Conservation (phyloP, 192 early-diverging fungal species). For the Entophlyctis luteolus region DNA sequence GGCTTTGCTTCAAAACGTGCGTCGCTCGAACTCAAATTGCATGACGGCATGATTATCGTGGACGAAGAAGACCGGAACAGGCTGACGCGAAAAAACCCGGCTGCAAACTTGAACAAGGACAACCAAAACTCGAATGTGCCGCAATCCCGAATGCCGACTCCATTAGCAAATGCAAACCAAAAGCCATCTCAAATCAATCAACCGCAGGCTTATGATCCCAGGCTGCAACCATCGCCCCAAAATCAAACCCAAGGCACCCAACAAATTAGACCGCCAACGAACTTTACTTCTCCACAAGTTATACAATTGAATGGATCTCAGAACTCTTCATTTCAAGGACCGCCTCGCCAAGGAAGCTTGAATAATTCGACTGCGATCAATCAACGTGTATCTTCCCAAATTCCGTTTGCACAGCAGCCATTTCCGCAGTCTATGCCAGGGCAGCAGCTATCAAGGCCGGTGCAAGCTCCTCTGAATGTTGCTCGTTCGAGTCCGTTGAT, state of each 20-base stretch:
- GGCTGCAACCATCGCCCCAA: too few relatives aligned
- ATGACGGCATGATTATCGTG: constrained; percentile 22
- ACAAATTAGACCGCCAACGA: constrained; percentile 4
- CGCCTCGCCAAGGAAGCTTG: constrained; percentile 11
- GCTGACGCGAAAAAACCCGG: background rate
- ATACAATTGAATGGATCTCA: background rate
- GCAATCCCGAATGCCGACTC: background rate
- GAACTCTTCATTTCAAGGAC: background rate
- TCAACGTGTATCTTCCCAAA: background rate
- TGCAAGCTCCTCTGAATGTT: background rate
- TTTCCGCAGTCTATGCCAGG: background rate
- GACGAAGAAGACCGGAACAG: constrained; percentile 13
- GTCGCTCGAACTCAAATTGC: constrained; percentile 14
- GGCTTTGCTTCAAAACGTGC: background rate
- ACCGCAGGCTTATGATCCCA: too few relatives aligned
- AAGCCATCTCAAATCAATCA: too few relatives aligned
- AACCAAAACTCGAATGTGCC: background rate
- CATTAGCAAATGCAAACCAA: background rate
- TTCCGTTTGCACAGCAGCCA: constrained; percentile 4
- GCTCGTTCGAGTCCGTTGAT: background rate
- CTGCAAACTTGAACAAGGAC: background rate
- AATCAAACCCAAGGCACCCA: too few relatives aligned
- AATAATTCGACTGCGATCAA: background rate
- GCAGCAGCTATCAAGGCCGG: background rate
- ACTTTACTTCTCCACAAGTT: background rate